These are phyloP conservation scores for Hyphopichia pseudoburtonii DNA, from an alignment of 1,139 yeast species.

Conservation along the genomic window DNA sequence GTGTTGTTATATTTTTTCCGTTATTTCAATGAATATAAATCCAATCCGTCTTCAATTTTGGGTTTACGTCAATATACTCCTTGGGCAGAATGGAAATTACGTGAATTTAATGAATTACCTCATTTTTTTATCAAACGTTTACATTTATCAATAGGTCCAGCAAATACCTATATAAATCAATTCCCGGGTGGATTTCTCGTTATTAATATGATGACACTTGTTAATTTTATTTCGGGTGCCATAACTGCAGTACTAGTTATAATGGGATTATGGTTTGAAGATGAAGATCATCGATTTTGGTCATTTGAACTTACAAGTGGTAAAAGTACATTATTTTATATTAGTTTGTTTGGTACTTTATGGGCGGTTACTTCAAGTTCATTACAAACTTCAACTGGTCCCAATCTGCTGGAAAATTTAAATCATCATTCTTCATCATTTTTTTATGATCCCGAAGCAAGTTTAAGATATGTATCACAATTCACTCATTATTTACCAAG, in stretches of 20 bases:
- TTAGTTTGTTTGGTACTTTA: constrained; percentile 80
- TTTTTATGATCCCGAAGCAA: constrained; percentile 87
- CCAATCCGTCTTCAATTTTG: constrained; percentile 82
- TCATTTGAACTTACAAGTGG: constrained; percentile 86
- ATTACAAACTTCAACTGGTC: constrained; percentile 37
- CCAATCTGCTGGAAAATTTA: constrained; percentile 47
- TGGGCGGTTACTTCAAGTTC: constrained; percentile 62
- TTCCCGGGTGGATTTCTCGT: constrained; percentile 78
- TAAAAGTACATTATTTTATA: constrained; percentile 79
- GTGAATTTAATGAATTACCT: constrained; percentile 90
- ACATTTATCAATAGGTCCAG: constrained; percentile 74
- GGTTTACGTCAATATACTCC: constrained; percentile 87
- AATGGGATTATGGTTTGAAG: constrained; percentile 77
- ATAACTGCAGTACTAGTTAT: constrained; percentile 85
- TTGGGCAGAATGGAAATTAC: constrained; percentile 88
- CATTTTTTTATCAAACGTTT: constrained; percentile 82
- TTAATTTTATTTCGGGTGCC: constrained; percentile 83
- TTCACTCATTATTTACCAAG: constrained; percentile 89
- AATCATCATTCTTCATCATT: constrained; percentile 33
- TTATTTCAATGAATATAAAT: constrained; percentile 88
- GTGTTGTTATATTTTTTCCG: constrained; percentile 81
- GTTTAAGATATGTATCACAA: constrained; percentile 72
- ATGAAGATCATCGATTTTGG: constrained; percentile 74
- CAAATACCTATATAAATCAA: constrained; percentile 81
- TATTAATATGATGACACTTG: constrained; percentile 54